These are phyloP conservation scores for Evernia prunastri DNA, from an alignment of 495 filamentous ascomycete species.

Conservation along the genomic window DNA sequence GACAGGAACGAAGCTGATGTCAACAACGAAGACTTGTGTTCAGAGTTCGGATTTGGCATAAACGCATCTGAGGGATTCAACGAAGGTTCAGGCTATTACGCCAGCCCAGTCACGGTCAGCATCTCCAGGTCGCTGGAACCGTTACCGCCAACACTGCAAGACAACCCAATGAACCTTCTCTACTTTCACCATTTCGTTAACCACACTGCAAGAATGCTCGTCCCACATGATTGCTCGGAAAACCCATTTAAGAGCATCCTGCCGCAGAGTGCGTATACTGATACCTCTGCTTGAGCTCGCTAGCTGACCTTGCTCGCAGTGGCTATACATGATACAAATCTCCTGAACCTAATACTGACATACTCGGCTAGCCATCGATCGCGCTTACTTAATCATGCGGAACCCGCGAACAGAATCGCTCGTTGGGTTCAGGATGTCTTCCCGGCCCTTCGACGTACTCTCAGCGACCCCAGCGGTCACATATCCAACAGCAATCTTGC, in stretches of 20 bases:
- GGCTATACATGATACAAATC: slow-evolving; percentile 59
- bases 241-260: slow-evolving; percentile 71
- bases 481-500: slow-evolving; percentile 71
- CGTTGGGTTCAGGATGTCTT: slow-evolving; percentile 75
- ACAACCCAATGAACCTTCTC: slow-evolving; percentile 74
- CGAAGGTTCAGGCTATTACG: slow-evolving; percentile 59
- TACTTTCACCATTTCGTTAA: slow-evolving; percentile 75
- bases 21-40: slow-evolving; percentile 18
- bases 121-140: slow-evolving; percentile 61
- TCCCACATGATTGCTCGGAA: slow-evolving; percentile 66
- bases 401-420: slow-evolving; percentile 73
- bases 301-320: slow-evolving; percentile 36
- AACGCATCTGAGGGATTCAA: slow-evolving; percentile 44
- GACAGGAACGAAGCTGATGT: slow-evolving; percentile 26
- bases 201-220: slow-evolving; percentile 67
- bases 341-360: slow-evolving; percentile 71
- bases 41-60: slow-evolving; percentile 43
- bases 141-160: slow-evolving; percentile 57
- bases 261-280: slow-evolving; percentile 52
- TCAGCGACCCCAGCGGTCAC: slow-evolving; percentile 51
- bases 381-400: slow-evolving; percentile 45
- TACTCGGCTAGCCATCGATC: slow-evolving; percentile 81
- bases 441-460: slow-evolving; percentile 59
- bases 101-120: slow-evolving; percentile 57
- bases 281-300: neutral